Conservation (phyloP, 805 yeast species). For the Lipomyces yamadae region DNA sequence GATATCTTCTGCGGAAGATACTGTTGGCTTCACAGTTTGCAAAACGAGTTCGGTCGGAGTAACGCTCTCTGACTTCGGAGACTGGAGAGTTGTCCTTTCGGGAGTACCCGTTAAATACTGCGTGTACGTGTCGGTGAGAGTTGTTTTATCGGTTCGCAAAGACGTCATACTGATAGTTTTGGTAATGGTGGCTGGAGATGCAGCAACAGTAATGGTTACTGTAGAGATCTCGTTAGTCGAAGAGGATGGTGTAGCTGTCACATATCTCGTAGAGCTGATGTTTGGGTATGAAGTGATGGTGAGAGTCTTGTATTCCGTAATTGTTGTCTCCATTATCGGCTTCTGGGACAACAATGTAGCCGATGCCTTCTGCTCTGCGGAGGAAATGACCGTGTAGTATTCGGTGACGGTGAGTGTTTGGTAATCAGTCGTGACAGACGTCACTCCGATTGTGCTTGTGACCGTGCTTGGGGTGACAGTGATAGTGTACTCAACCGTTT, state of each 20-base stretch:
- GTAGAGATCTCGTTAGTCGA: conserved; percentile 7
- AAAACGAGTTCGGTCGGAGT: conserved; percentile 11
- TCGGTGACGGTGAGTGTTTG: conserved; percentile 5
- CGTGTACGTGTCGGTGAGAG: conserved; percentile 16
- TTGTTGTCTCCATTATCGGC: conserved; percentile 13
- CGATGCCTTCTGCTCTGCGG: not conserved
- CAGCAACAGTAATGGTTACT: not conserved
- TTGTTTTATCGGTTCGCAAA: conserved; percentile 5
- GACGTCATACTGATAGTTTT: conserved; percentile 10
- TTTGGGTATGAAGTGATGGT: not conserved
- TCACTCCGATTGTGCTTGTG: conserved; percentile 11
- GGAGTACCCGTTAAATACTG: conserved; percentile 15
- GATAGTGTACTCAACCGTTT: conserved; percentile 5
- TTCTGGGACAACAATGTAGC: conserved; percentile 6
- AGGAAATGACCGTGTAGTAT: not conserved
- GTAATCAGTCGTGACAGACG: conserved; percentile 1
- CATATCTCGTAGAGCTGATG: not conserved
- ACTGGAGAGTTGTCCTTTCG: not conserved
- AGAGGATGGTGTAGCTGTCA: conserved; percentile 18
- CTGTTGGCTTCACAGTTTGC: conserved; percentile 2
- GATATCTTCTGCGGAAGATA: conserved; percentile 6
- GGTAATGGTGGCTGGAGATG: conserved; percentile 11
- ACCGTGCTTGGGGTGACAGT: conserved; percentile 15
- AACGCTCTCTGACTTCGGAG: not conserved
- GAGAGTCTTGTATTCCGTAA: conserved; percentile 8